Evolutionary conservation across 2,329 filamentous ascomycete species (phyloP).

Genomic region (Penicillium verrucosum): DNA sequence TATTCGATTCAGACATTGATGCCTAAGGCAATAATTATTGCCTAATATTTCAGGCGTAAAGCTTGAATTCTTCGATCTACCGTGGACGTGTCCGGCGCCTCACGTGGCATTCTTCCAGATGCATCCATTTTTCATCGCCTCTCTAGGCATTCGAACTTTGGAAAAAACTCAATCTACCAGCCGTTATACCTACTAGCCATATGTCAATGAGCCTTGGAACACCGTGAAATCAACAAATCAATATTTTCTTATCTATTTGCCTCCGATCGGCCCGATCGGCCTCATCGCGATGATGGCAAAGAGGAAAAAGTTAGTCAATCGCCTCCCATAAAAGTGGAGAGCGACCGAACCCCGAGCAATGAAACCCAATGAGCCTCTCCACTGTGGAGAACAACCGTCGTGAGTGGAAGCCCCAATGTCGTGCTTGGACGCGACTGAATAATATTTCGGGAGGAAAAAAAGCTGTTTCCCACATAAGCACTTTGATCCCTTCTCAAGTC

Average conservation of each 20-base stretch:
- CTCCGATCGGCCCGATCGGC: not conserved
- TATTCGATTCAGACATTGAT: not conserved
- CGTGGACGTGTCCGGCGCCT: not conserved
- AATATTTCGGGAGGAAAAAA: constrained; percentile 7
- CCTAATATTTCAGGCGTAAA: not conserved
- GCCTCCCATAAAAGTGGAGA: constrained; percentile 15
- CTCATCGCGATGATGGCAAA: not conserved
- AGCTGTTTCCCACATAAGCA: constrained; percentile 3
- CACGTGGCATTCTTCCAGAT: not conserved
- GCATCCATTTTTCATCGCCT: not conserved
- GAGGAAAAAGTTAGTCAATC: constrained; percentile 12
- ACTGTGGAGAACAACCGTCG: constrained; percentile 12
- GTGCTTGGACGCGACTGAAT: constrained; percentile 12
- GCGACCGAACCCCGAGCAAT: not conserved
- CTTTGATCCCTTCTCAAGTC: not conserved
- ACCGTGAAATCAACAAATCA: not conserved
- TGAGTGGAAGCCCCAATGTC: constrained; percentile 12
- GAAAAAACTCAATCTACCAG: too few species aligned
- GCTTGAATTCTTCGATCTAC: not conserved
- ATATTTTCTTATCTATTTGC: not conserved
- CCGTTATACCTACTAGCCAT: too few species aligned
- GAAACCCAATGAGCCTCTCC: constrained; percentile 14
- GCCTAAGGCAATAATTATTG: not conserved
- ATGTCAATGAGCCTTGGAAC: not conserved
- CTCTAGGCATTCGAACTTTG: not conserved